phyloP scores from a whole-genome alignment of 257 asterid genomes.

The Misopates orontium region DNA sequence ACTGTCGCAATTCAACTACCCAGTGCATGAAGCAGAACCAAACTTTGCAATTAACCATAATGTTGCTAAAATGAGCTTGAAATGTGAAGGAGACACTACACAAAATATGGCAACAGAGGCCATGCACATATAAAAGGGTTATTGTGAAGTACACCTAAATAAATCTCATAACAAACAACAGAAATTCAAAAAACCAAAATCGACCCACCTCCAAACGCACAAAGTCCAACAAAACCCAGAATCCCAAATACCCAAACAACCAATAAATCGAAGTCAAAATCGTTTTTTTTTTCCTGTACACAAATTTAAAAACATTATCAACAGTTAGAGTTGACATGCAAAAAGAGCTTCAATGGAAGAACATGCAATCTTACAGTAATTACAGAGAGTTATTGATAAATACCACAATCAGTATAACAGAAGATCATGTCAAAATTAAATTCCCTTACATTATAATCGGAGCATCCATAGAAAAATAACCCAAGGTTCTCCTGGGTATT shows the following conservation, averaged over 20 bases:
- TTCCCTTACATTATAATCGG: no score
- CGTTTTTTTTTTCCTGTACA: no score
- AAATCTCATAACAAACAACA: not conserved
- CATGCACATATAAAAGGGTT: slow-evolving; percentile 4
- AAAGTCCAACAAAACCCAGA: not conserved
- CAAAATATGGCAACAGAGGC: slow-evolving; percentile 10
- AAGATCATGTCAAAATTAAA: no score
- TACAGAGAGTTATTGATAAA: no score
- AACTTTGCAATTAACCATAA: slow-evolving; percentile 13
- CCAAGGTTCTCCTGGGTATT: no score
- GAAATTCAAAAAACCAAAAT: not conserved
- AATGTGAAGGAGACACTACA: slow-evolving; percentile 3
- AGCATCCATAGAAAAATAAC: no score
- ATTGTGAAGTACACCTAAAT: not conserved
- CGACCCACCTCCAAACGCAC: not conserved
- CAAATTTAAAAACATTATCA: no score
- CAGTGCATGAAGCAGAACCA: slow-evolving; percentile 29
- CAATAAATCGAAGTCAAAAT: slow-evolving; percentile 2
- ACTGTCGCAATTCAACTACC: no score
- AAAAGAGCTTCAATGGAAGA: no score
- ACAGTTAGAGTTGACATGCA: no score
- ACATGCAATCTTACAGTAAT: no score
- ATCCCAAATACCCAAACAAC: slow-evolving; percentile 11
- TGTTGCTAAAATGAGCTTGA: slow-evolving; percentile 7
- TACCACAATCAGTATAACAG: no score